Evolutionary conservation across 306 rosid species (phyloP).

Genomic region (Oxytropis ochrocephala): DNA sequence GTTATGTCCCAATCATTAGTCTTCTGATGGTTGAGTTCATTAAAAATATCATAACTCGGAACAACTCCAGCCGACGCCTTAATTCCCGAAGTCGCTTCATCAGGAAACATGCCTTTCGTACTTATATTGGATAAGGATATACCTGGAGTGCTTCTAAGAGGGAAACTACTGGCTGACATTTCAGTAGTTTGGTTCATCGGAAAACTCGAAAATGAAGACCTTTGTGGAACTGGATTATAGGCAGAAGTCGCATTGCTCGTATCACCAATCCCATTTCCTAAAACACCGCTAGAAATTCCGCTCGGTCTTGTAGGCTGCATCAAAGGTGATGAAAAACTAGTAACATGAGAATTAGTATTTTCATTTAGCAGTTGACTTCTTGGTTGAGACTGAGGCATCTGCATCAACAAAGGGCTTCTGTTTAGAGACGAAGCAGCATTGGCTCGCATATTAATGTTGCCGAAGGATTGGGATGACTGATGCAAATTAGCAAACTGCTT

Average conservation of each 20-base stretch:
- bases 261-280: slow-evolving; percentile 55
- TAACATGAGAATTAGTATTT: slow-evolving; percentile 37
- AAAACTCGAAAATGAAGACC: slow-evolving; percentile 54
- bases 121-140: slow-evolving; percentile 44
- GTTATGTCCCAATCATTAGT: slow-evolving; percentile 71
- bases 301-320: slow-evolving; percentile 51
- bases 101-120: slow-evolving; percentile 43
- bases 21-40: slow-evolving; percentile 52
- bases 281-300: slow-evolving; percentile 39
- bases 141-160: slow-evolving; percentile 54
- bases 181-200: slow-evolving; percentile 59
- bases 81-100: slow-evolving; percentile 40
- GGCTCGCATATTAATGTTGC: slow-evolving; percentile 49
- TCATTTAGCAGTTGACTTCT: slow-evolving; percentile 62
- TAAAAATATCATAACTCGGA: slow-evolving; percentile 57
- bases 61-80: slow-evolving; percentile 44
- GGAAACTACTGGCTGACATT: slow-evolving; percentile 45
- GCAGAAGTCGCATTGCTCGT: slow-evolving; percentile 37
- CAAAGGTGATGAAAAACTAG: slow-evolving; percentile 47
- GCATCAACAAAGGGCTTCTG: slow-evolving; percentile 54
- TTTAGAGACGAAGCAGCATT: slow-evolving; percentile 43
- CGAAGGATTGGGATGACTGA: slow-evolving; percentile 64
- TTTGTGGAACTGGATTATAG: slow-evolving; percentile 48
- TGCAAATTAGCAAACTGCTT: slow-evolving; percentile 73
- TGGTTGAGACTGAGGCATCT: slow-evolving; percentile 57